These are phyloP conservation scores for Collybia sp. DNA, from an alignment of 768 basidiomycete species.

Conservation along the genomic window DNA sequence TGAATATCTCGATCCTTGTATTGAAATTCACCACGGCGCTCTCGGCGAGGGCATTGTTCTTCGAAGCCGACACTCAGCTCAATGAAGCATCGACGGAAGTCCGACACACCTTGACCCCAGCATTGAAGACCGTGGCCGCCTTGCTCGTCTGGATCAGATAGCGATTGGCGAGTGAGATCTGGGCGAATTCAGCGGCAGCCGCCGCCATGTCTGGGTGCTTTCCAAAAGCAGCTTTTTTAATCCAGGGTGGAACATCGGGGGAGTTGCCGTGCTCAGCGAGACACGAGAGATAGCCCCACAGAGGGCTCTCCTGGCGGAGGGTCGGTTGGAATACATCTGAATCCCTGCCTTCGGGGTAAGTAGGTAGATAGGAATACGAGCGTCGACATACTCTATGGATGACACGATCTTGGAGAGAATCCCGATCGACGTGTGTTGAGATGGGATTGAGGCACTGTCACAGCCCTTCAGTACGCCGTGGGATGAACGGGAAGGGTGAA, in stretches of 20 bases:
- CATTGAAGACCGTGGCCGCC: constrained; percentile 22
- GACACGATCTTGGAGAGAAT: constrained; percentile 25
- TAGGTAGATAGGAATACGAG: not conserved
- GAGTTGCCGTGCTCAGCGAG: constrained; percentile 17
- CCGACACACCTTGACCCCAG: constrained; percentile 20
- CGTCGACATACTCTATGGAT: constrained; percentile 16
- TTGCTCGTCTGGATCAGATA: constrained; percentile 25
- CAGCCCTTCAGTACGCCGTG: not conserved
- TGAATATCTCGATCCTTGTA: constrained; percentile 21
- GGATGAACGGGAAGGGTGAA: not conserved
- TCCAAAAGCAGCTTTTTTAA: constrained; percentile 13
- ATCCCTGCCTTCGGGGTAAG: constrained; percentile 12
- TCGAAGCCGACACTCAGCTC: not conserved
- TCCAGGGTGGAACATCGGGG: constrained; percentile 17
- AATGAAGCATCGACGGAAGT: not conserved
- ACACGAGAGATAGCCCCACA: constrained; percentile 23
- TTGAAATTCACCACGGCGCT: constrained; percentile 20
- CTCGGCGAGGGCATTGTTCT: constrained; percentile 25
- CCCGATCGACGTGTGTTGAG: constrained; percentile 23
- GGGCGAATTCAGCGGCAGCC: constrained; percentile 17
- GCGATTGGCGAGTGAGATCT: constrained; percentile 14
- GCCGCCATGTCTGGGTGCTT: constrained; percentile 15
- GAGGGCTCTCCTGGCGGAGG: constrained; percentile 16
- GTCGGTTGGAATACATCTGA: constrained; percentile 19
- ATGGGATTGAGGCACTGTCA: constrained; percentile 21